Evolutionary conservation across 495 filamentous ascomycete species (phyloP), one percentile per base, ranked within the genome.

Genomic region (Haplographium delicatum): DNA sequence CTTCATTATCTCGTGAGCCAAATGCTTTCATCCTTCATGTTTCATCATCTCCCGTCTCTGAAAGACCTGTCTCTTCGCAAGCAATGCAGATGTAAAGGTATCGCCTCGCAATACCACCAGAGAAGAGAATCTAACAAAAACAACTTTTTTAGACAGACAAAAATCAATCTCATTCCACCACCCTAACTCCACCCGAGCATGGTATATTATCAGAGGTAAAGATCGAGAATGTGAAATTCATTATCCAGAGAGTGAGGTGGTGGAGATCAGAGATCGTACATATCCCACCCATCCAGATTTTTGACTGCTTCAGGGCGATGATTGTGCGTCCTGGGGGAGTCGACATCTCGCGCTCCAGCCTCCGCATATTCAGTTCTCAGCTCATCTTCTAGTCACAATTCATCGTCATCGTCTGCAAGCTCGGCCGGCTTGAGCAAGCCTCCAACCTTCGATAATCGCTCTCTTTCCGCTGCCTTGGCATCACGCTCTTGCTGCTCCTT

Each of bases 401-500:
- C 91, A 62, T 96, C 91, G 58, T 96, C 91, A 44, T 95, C 90
- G 9, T 60, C 57, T 24, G 42, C 47, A 61, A 96, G 81, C 61
- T 96, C 91, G 18, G 88, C 88, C 40, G 91, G 91, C 71, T 96
- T 96, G 55, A 96, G 71, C 56, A 96, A 69, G 24, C 91, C 91
- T 49, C 91, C 87, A 33, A 96, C 89, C 68, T 89, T 95, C 69
- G 90, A 83, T n/a, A 85, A 81, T 47, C 89, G 81, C 65, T 91
- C 87, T 56, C 87, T 77, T 65, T 96, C 91, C 2, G 85, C 88
- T 44, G 80, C 78, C 56, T 84, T 81, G 35, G 85, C 87, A 57
- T 88, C 89, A 51, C 82, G 78, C 40, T 86, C 77, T 46, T 84
- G 83, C 59, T 88, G 83, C 65, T 97, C 93, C 55, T 93, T 83